Evolutionary conservation across 2,329 filamentous ascomycete genomes (phyloP).

Genomic region (Paraconiothyrium brasiliense): DNA sequence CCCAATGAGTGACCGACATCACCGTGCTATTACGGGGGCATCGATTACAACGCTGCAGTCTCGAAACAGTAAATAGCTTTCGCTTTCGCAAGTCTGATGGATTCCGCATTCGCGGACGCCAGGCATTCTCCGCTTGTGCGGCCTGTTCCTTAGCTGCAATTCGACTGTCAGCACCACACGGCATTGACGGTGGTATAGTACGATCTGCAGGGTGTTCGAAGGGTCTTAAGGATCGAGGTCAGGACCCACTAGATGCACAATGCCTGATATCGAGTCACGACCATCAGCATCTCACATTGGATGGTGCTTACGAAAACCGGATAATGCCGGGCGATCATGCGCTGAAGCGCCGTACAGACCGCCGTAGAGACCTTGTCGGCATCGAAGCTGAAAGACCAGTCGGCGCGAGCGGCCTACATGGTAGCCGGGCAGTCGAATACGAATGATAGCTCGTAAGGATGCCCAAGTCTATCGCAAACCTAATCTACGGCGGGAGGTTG

Average conservation of each 20-base stretch:
- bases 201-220: constrained; percentile 12
- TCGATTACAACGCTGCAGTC: constrained; percentile 1
- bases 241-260: constrained; percentile 24
- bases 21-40: constrained; percentile 14
- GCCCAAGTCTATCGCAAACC: constrained; percentile 31
- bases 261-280: constrained; percentile 32
- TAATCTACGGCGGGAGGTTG: constrained; percentile 22
- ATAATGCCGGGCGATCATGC: constrained; percentile 20
- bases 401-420: constrained; percentile 29
- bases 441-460: constrained; percentile 19
- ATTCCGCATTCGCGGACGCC: not conserved
- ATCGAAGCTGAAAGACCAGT: constrained; percentile 12
- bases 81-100: not conserved
- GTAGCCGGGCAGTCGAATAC: constrained; percentile 21
- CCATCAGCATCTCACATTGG: constrained; percentile 31
- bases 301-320: constrained; percentile 22
- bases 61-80: not conserved
- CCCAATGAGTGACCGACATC: constrained; percentile 14
- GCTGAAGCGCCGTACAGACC: constrained; percentile 6
- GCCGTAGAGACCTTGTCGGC: constrained; percentile 4
- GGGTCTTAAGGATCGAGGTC: constrained; percentile 15
- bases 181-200: not conserved
- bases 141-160: constrained; percentile 16
- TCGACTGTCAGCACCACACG: constrained; percentile 6
- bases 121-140: constrained; percentile 5